Percentiles rank a stretch among this genome's conserved stretches.
phyloP scores from a whole-genome alignment of 306 rosid species.

The Cucurbita ficifolia region DNA sequence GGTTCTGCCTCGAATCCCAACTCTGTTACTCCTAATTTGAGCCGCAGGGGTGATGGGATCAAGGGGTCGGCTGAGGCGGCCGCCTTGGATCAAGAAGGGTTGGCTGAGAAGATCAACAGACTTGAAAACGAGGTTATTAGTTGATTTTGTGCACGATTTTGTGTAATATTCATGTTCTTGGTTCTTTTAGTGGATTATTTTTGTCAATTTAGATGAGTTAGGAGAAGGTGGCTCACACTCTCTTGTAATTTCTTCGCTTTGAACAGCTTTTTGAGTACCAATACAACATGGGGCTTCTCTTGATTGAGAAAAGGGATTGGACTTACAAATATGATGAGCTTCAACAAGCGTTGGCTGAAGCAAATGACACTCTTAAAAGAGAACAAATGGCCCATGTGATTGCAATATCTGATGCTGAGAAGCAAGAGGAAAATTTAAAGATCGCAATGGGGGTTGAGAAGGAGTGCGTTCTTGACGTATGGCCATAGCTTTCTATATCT shows the following conservation, averaged over 20 bases:
- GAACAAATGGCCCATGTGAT: slow-evolving; percentile 60
- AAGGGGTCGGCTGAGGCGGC: slow-evolving; percentile 36
- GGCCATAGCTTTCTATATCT: slow-evolving; percentile 15
- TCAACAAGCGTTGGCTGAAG: slow-evolving; percentile 36
- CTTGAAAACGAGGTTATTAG: slow-evolving; percentile 70
- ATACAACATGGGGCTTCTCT: slow-evolving; percentile 89
- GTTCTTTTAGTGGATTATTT: neutral
- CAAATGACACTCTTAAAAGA: slow-evolving; percentile 46
- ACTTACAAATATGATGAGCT: slow-evolving; percentile 43
- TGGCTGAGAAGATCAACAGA: slow-evolving; percentile 34
- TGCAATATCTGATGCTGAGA: slow-evolving; percentile 63
- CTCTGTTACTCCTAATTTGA: slow-evolving; percentile 15
- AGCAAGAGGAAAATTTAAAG: slow-evolving; percentile 66
- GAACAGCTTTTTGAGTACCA: slow-evolving; percentile 86
- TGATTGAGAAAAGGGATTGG: slow-evolving; percentile 97
- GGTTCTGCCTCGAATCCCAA: slow-evolving; percentile 34
- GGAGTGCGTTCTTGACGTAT: slow-evolving; percentile 88
- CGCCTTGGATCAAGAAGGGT: slow-evolving; percentile 24
- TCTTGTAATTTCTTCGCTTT: neutral
- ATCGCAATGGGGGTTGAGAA: slow-evolving; percentile 93
- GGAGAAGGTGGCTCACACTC: neutral
- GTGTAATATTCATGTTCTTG: neutral
- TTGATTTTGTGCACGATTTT: slow-evolving; percentile 1
- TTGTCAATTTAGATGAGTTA: neutral
- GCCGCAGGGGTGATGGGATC: slow-evolving; percentile 31